These are phyloP conservation scores for Hylodesmum podocarpum DNA, from an alignment of 306 rosid genomes.

Conservation along the genomic window DNA sequence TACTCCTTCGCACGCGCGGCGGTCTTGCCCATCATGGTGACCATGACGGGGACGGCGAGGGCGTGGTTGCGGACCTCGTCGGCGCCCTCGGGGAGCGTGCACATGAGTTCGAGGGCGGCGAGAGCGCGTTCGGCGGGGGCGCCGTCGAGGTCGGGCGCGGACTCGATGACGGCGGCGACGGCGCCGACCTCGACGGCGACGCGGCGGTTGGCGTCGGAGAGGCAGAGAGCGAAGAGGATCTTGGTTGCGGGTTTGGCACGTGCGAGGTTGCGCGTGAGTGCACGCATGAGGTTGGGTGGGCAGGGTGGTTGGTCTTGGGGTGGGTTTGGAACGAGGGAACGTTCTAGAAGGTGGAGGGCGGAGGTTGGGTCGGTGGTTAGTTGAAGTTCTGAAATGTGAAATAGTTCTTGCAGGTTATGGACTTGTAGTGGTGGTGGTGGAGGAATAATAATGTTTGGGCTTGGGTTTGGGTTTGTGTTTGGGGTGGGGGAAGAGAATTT, in stretches of 20 bases:
- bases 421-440: conserved; percentile 19
- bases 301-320: conserved; percentile 71
- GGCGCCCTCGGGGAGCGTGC: conserved; percentile 81
- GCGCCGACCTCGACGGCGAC: conserved; percentile 87
- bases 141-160: conserved; percentile 64
- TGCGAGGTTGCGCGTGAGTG: conserved; percentile 51
- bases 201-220: conserved; percentile 71
- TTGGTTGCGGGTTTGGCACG: conserved; percentile 51
- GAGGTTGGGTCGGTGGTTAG: conserved; percentile 54
- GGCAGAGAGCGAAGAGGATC: conserved; percentile 75
- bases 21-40: conserved; percentile 76
- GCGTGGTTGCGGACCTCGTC: conserved; percentile 78
- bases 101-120: conserved; percentile 85
- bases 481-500: conserved; percentile 65
- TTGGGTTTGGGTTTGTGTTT: not conserved
- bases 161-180: conserved; percentile 65
- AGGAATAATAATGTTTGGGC: not conserved
- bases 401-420: conserved; percentile 61
- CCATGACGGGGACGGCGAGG: conserved; percentile 90
- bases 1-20: conserved; percentile 84
- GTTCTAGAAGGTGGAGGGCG: conserved; percentile 76
- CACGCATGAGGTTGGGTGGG: conserved; percentile 69
- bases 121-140: conserved; percentile 74
- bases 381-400: conserved; percentile 74
- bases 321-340: conserved; percentile 77